A percentile compares a stretch with the other conserved stretches of the same genome.
phyloP scores from a whole-genome alignment of 371 early-diverging fungal genomes.

The Fennellomyces sp. region DNA sequence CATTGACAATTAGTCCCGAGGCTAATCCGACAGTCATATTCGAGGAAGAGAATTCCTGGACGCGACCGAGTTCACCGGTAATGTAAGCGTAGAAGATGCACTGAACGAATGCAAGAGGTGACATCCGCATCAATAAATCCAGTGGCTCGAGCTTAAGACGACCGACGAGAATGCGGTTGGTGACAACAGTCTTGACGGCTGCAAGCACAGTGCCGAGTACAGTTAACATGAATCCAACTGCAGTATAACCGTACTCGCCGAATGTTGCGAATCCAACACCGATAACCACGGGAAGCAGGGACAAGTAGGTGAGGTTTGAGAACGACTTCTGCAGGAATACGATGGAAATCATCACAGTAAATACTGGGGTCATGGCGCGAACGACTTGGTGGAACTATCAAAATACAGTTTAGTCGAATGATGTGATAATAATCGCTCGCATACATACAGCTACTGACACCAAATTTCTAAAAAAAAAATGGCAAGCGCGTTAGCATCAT shows the following conservation, averaged over 20 bases:
- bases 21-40: slow-evolving; percentile 51
- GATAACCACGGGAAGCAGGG: slow-evolving; percentile 70
- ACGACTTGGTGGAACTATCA: slow-evolving; percentile 83
- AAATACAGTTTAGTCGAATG: background rate
- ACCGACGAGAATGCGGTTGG: slow-evolving; percentile 82
- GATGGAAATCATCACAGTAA: slow-evolving; percentile 73
- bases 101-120: slow-evolving; percentile 81
- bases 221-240: slow-evolving; percentile 74
- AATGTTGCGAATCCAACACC: slow-evolving; percentile 86
- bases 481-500: too few relatives aligned
- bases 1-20: slow-evolving; percentile 70
- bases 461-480: slow-evolving; percentile 36
- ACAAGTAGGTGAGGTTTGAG: slow-evolving; percentile 62
- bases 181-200: slow-evolving; percentile 84
- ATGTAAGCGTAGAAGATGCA: slow-evolving; percentile 66
- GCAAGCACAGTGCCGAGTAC: slow-evolving; percentile 82
- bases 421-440: background rate
- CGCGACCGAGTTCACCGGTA: slow-evolving; percentile 69
- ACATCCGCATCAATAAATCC: slow-evolving; percentile 83
- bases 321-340: slow-evolving; percentile 60
- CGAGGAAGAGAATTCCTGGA: slow-evolving; percentile 49
- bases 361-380: slow-evolving; percentile 84
- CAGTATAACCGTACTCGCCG: slow-evolving; percentile 81
- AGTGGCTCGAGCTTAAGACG: slow-evolving; percentile 78
- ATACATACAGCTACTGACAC: slow-evolving; percentile 54